Base-by-base conservation (phyloP, 2,329 filamentous ascomycete species). In the Emmonsia crescens region DNA sequence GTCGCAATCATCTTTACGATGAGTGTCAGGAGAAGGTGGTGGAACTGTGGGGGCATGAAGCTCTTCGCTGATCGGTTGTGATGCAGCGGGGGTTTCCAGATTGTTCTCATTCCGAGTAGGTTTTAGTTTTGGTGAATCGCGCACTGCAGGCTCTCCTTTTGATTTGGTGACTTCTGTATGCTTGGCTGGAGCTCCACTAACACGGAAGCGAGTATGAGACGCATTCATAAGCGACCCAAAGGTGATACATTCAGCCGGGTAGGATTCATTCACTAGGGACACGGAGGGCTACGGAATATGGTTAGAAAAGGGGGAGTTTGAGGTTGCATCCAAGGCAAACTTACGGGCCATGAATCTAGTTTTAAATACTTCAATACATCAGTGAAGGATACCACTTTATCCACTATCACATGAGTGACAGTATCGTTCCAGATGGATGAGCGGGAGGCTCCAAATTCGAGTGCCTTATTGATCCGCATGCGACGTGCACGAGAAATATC, bases 381-480 rank as follows among this genome's bases (percentile, higher is more conserved):
- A 3, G 79, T 74, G 69, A 85, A 92, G 0, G 76, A 77, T 57
- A 94, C 75, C 0, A 75, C 75, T 65, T 85, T 87, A 70, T 96
- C 92, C 1, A 91, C 86, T 62, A 97, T 81, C 57, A 96, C 77
- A 74, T 96, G 90, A 0, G 88, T 95, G 19, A 94, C 83, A 27
- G 74, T 74, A 0, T 73, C 73, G 19, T 33, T 29, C 70, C 86
- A 83, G 0, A 79, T 75, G 58, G 80, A 81, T 33, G 84, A 82
- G 86, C 91, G 94, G 0, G 72, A 76, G 1, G 88, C 93, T 51
- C 93, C 93, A 71, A 86, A 86, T 68, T 91, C 85, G 59, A 84
- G 81, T 0, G 89, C 86, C 71, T 87, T 91, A 36, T 82, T 82
- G 59, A 96, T 96, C 3, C 89, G 85, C 62, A 86, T 74, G 60